Evolutionary conservation across 768 basidiomycete genomes (phyloP).

Genomic region (Pleurotus salmoneostramineus): DNA sequence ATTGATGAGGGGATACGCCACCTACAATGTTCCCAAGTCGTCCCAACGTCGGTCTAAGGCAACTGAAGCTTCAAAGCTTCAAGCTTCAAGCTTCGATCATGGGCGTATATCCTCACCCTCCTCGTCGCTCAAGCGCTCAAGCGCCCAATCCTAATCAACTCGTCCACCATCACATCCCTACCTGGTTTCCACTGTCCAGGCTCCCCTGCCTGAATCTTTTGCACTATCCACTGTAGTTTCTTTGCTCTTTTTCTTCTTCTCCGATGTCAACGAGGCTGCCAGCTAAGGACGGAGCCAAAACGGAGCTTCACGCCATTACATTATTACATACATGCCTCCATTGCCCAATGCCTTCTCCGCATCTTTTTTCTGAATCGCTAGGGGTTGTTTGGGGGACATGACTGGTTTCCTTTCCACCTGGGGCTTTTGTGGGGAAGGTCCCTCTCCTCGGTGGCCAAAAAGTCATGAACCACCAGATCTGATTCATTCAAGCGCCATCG

Average conservation of each 20-base stretch:
- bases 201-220: too few relatives aligned
- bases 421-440: not conserved
- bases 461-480: too few relatives aligned
- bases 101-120: slow-evolving; percentile 33
- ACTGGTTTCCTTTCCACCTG: slow-evolving; percentile 13
- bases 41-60: slow-evolving; percentile 83
- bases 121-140: slow-evolving; percentile 21
- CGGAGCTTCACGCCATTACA: slow-evolving; percentile 57
- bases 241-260: too few relatives aligned
- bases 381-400: slow-evolving; percentile 53
- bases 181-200: too few relatives aligned
- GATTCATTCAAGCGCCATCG: too few relatives aligned
- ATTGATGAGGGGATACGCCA: slow-evolving; percentile 2
- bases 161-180: too few relatives aligned
- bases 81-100: too few relatives aligned
- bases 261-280: too few relatives aligned
- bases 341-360: slow-evolving; percentile 69
- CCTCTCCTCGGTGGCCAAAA: not conserved
- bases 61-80: slow-evolving; percentile 54
- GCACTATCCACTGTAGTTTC: too few relatives aligned
- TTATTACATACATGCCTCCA: slow-evolving; percentile 92
- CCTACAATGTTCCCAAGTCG: slow-evolving; percentile 85
- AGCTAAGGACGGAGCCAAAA: too few relatives aligned
- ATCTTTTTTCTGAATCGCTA: slow-evolving; percentile 26
- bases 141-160: too few relatives aligned